These are phyloP conservation scores for Clavispora santaluciae DNA, from an alignment of 805 yeast genomes.

Conservation along the genomic window DNA sequence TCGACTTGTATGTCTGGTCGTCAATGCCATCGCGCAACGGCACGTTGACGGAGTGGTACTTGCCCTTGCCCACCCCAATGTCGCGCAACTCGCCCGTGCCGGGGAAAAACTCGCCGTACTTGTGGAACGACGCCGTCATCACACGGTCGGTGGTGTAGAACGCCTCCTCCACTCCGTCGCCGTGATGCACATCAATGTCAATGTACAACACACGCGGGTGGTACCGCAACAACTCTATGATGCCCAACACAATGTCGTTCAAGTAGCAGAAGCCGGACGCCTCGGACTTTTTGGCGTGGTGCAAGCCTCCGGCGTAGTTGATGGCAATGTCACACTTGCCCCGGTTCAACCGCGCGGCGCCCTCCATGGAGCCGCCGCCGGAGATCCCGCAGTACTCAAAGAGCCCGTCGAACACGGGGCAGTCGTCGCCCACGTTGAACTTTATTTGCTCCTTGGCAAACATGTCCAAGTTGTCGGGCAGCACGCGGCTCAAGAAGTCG, in stretches of 20 bases:
- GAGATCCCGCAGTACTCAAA: constrained; percentile 73
- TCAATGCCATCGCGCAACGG: constrained; percentile 93
- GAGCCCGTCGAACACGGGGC: constrained; percentile 77
- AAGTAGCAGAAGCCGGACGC: constrained; percentile 90
- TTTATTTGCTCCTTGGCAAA: constrained; percentile 84
- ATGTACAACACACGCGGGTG: constrained; percentile 84
- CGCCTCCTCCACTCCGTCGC: constrained; percentile 95
- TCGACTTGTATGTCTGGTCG: constrained; percentile 77
- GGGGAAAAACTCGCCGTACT: constrained; percentile 90
- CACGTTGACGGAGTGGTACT: constrained; percentile 77
- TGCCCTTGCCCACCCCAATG: constrained; percentile 79
- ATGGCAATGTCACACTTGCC: constrained; percentile 89
- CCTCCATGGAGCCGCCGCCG: constrained; percentile 89
- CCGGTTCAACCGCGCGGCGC: constrained; percentile 74
- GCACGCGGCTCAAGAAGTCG: constrained; percentile 83
- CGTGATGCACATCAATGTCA: constrained; percentile 90
- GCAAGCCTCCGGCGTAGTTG: constrained; percentile 91
- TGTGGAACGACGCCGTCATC: constrained; percentile 87
- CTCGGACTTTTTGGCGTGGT: constrained; percentile 86
- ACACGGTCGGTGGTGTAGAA: constrained; percentile 89
- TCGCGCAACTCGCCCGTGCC: constrained; percentile 88
- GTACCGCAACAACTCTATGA: constrained; percentile 69
- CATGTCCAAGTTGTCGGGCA: constrained; percentile 86
- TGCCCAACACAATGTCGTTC: constrained; percentile 84
- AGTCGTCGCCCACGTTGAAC: constrained; percentile 89